A percentile compares a stretch with the other conserved stretches of the same genome.
phyloP scores from a whole-genome alignment of 495 filamentous ascomycete species.

The Tuber microsphaerosporum region DNA sequence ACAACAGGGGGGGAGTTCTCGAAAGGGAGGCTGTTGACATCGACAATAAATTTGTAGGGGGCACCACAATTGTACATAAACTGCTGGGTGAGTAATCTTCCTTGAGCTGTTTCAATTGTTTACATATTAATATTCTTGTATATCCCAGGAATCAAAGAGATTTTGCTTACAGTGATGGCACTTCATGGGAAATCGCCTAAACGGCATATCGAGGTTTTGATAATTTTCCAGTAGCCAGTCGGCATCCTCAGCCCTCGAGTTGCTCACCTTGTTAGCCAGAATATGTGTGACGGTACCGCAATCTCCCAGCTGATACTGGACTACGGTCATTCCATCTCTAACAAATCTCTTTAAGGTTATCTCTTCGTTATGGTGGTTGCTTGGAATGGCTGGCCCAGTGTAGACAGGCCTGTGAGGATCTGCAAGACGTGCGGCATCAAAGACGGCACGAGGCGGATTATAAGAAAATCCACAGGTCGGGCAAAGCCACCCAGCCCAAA shows the following conservation, averaged over 20 bases:
- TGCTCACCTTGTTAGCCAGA: slow-evolving; percentile 50
- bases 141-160: neutral
- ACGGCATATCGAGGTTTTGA: slow-evolving; percentile 53
- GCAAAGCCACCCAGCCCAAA: slow-evolving; percentile 64
- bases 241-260: slow-evolving; percentile 50
- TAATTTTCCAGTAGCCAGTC: slow-evolving; percentile 58
- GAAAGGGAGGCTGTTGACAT: slow-evolving; percentile 59
- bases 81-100: slow-evolving; percentile 55
- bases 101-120: slow-evolving; percentile 36
- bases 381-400: slow-evolving; percentile 37
- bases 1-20: slow-evolving; percentile 54
- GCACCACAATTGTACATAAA: slow-evolving; percentile 72
- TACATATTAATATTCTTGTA: slow-evolving; percentile 1
- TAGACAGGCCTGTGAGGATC: slow-evolving; percentile 36
- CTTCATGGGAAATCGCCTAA: slow-evolving; percentile 52
- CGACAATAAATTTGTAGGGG: slow-evolving; percentile 73
- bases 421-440: slow-evolving; percentile 43
- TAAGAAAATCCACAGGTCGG: slow-evolving; percentile 48
- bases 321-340: slow-evolving; percentile 35
- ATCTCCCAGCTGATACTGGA: slow-evolving; percentile 43
- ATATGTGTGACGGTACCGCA: slow-evolving; percentile 60
- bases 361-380: slow-evolving; percentile 23
- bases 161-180: slow-evolving; percentile 44
- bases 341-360: slow-evolving; percentile 27
- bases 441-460: slow-evolving; percentile 29